Base-by-base conservation (phyloP, 768 basidiomycete genomes). In the Strobilomyces dryophilus region DNA sequence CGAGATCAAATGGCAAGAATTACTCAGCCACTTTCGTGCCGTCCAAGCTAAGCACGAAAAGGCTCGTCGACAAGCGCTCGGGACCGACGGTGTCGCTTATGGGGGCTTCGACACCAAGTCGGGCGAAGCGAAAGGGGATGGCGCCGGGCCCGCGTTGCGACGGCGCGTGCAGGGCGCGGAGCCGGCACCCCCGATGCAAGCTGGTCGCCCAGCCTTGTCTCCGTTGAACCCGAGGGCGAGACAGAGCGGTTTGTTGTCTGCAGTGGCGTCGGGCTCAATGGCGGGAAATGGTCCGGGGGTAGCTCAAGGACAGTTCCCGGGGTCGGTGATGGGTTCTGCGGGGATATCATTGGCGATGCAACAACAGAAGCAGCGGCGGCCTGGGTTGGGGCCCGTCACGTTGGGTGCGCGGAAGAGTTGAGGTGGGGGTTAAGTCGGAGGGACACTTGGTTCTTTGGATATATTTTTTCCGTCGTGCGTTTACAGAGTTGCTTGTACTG, bases 1-100 rank as follows among this genome's bases (percentile, higher is more conserved):
- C 40, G 93, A 97, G 49, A 97, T 99, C 67, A 98, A 97, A 66
- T 99, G 97, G 97, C 85, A 87, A 64, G 97, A 98, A 55, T 79
- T 99, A 0, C 79, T 98, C 10, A 78, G 80, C 5, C 97, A 99
- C 68, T 99, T 99, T 76, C 85, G 95, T 17, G 74, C 81, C 0
- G 84, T 97, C 1, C 97, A 99, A 70, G 77, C 80, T 32, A 88
- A 85, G 61, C 95, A 98, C 65, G 95, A 98, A 73, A 95, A 94
- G 66, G 83, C 93, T 5, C 82, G 94, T 27, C 77, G 95, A 35
- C 85, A 83, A 58, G 82, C 85, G 0, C 72, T 87, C 8, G 88
- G 87, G n/a, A 71, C 77, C 14, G 87, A 92, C 51, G 73, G 67
- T 1, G 66, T 78, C 3, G 71, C 82, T 1, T 78, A 83, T 52